Conservation (phyloP, 495 filamentous ascomycete genomes). For the Hamigera avellanea region DNA sequence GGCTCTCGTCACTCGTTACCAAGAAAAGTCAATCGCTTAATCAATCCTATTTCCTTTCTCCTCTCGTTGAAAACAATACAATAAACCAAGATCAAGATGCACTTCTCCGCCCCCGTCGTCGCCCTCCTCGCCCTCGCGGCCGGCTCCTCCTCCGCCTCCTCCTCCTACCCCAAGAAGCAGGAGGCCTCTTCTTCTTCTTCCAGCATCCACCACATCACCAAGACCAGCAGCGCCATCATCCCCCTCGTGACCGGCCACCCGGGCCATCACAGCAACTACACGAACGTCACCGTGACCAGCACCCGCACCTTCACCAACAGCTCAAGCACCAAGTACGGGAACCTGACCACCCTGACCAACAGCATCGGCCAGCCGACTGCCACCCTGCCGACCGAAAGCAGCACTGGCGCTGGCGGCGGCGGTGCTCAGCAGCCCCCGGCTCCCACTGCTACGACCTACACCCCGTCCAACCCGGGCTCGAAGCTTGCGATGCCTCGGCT, state of each 20-base stretch:
- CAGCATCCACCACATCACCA: slow-evolving; percentile 4
- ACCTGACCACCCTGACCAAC: slow-evolving; percentile 1
- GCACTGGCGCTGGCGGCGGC: slow-evolving; percentile 1
- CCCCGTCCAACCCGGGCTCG: no score
- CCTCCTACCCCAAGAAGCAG: slow-evolving; percentile 1
- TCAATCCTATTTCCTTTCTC: no score
- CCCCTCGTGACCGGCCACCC: slow-evolving; percentile 8
- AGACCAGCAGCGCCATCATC: no score
- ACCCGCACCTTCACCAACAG: slow-evolving; percentile 2
- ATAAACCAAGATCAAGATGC: slow-evolving; percentile 17
- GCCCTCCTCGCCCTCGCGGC: slow-evolving; percentile 17
- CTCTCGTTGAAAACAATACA: no score
- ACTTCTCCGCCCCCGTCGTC: slow-evolving; percentile 14
- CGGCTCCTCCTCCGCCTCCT: slow-evolving; percentile 10
- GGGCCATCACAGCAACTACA: no score
- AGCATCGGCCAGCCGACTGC: slow-evolving; percentile 2
- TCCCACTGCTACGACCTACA: no score
- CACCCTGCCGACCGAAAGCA: slow-evolving; percentile 1
- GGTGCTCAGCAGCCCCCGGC: no score
- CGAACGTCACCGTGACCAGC: slow-evolving; percentile 2
- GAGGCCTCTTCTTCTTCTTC: background rate
- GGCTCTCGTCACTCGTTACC: no score
- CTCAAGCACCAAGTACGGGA: background rate
- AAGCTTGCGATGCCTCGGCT: no score
- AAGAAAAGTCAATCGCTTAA: no score